Percentiles rank a stretch among this genome's conserved stretches.
These are phyloP conservation scores for Torulaspora delbrueckii DNA, from an alignment of 805 yeast genomes.

Conservation along the genomic window DNA sequence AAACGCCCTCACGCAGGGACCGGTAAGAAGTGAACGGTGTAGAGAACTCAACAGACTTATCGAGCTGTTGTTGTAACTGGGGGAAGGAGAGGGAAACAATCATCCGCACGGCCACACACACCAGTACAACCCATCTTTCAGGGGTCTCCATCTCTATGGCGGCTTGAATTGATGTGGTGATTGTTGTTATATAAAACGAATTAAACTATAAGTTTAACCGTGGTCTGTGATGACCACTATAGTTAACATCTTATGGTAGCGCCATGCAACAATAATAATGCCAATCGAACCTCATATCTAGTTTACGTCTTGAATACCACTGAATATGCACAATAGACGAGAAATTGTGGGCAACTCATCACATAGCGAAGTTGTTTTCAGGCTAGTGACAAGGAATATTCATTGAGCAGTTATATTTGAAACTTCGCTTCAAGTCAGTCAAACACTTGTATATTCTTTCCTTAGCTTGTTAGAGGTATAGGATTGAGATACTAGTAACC, in stretches of 20 bases:
- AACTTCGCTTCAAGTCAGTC: too few species aligned
- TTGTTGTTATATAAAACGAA: not conserved
- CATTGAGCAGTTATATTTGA: too few species aligned
- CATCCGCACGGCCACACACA: slow-evolving; percentile 22
- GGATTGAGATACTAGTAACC: too few species aligned
- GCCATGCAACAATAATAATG: not conserved
- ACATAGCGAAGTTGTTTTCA: too few species aligned
- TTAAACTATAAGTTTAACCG: not conserved
- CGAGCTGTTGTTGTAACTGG: slow-evolving; percentile 24
- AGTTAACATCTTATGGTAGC: not conserved
- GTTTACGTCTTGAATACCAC: too few species aligned
- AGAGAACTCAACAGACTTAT: slow-evolving; percentile 33
- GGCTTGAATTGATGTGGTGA: not conserved
- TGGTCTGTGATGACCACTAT: not conserved
- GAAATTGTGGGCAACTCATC: too few species aligned
- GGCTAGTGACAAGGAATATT: too few species aligned
- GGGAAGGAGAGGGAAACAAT: slow-evolving; percentile 25
- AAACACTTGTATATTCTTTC: too few species aligned
- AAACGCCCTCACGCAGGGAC: slow-evolving; percentile 62
- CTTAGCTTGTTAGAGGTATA: too few species aligned
- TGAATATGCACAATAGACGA: too few species aligned
- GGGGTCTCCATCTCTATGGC: slow-evolving; percentile 7
- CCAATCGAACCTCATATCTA: too few species aligned
- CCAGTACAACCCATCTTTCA: slow-evolving; percentile 13
- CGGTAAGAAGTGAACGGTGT: slow-evolving; percentile 37